Evolutionary conservation across 1,284 basidiomycete genomes (phyloP).

Genomic region (Cryptococcus amylolentus): DNA sequence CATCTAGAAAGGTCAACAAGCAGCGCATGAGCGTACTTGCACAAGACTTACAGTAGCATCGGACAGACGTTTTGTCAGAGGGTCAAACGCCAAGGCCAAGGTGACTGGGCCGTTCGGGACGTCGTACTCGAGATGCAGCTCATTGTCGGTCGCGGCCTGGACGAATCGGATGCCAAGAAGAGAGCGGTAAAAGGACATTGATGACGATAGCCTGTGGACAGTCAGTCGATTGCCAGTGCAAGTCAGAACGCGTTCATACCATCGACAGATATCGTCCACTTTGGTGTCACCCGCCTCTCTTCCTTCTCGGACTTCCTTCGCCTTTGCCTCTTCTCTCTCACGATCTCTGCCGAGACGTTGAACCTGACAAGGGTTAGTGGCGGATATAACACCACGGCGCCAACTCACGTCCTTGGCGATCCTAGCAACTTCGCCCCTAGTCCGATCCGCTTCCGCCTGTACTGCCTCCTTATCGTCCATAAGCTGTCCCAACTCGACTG

Average conservation of each 20-base stretch:
- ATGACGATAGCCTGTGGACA: conserved; percentile 62
- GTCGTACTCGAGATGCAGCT: conserved; percentile 65
- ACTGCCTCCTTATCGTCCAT: conserved; percentile 58
- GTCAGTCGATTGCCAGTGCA: not conserved
- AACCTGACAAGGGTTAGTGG: conserved; percentile 37
- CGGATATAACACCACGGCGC: not conserved
- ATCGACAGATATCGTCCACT: conserved; percentile 46
- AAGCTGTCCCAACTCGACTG: conserved; percentile 67
- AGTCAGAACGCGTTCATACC: conserved; percentile 25
- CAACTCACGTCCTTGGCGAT: conserved; percentile 55
- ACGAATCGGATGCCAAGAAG: conserved; percentile 61
- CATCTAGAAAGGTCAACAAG: conserved; percentile 1
- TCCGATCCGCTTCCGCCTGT: conserved; percentile 54
- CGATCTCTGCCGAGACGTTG: conserved; percentile 63
- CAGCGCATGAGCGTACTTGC: not conserved
- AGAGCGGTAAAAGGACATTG: conserved; percentile 61
- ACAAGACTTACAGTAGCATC: conserved; percentile 35
- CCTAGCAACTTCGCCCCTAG: conserved; percentile 59
- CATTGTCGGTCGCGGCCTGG: conserved; percentile 64
- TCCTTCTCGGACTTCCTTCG: conserved; percentile 52
- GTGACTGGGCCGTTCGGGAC: conserved; percentile 20
- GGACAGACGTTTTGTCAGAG: conserved; percentile 24
- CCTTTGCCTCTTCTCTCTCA: conserved; percentile 65
- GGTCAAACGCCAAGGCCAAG: conserved; percentile 36
- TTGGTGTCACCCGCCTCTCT: conserved; percentile 57